Evolutionary conservation across 768 basidiomycete species (phyloP).

Genomic region (Pleurotus platypus): DNA sequence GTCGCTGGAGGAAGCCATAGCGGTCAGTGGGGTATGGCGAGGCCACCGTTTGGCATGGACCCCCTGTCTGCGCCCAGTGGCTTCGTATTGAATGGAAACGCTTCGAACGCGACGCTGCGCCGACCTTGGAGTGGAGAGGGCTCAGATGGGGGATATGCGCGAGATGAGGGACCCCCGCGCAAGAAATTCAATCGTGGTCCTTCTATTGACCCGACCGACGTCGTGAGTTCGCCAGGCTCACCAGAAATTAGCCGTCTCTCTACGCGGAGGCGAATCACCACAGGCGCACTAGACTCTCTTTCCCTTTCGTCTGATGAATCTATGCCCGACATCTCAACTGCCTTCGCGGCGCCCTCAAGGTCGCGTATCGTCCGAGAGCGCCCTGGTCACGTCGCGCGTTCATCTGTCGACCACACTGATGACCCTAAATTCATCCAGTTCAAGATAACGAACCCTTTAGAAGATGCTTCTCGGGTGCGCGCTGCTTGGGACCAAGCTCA

Average conservation of each 20-base stretch:
- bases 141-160: constrained; percentile 32
- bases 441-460: constrained; percentile 20
- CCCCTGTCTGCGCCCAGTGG: constrained; percentile 58
- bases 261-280: constrained; percentile 40
- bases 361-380: constrained; percentile 55
- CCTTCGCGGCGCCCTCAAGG: constrained; percentile 40
- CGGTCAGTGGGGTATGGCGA: constrained; percentile 33
- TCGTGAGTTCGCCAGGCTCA: constrained; percentile 48
- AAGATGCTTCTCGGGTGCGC: constrained; percentile 16
- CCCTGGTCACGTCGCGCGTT: constrained; percentile 19
- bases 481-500: constrained; percentile 3
- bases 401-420: background rate
- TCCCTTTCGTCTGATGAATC: constrained; percentile 74
- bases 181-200: constrained; percentile 64
- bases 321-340: constrained; percentile 41
- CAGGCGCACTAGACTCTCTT: constrained; percentile 32
- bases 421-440: constrained; percentile 3
- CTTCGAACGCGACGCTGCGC: constrained; percentile 52
- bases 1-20: constrained; percentile 29
- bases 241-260: constrained; percentile 56
- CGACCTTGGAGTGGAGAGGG: constrained; percentile 37
- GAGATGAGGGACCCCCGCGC: constrained; percentile 65
- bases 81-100: constrained; percentile 40
- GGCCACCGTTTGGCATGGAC: constrained; percentile 36
- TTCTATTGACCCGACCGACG: constrained; percentile 31